phyloP scores from a whole-genome alignment of 2,329 filamentous ascomycete species.

The Diaporthe citriasiana region DNA sequence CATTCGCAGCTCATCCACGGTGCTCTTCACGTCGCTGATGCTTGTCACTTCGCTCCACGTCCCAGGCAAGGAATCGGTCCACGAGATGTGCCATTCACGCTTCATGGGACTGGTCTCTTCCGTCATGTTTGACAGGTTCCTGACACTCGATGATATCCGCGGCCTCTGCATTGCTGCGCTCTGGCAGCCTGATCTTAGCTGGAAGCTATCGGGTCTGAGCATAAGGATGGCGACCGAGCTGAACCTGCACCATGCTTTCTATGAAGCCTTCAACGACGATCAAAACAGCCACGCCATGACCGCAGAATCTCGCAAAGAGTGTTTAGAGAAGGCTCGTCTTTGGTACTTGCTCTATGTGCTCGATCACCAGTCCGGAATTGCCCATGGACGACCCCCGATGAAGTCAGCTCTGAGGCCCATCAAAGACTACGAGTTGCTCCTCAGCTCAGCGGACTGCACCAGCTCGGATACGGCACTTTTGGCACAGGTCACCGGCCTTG shows the following conservation, averaged over 20 bases:
- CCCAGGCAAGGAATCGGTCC: neutral
- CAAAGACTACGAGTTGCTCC: constrained; percentile 12
- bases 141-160: constrained; percentile 3
- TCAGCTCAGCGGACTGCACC: neutral
- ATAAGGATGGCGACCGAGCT: constrained; percentile 20
- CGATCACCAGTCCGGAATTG: constrained; percentile 9
- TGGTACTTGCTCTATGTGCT: constrained; percentile 17
- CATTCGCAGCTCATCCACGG: constrained; percentile 6
- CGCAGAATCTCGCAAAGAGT: neutral
- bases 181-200: constrained; percentile 19
- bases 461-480: neutral
- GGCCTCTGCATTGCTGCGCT: constrained; percentile 15
- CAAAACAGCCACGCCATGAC: constrained; percentile 21
- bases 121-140: constrained; percentile 15
- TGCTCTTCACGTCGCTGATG: neutral
- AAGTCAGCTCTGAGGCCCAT: constrained; percentile 2
- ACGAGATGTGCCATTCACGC: constrained; percentile 15
- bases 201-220: constrained; percentile 1
- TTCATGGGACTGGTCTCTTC: constrained; percentile 27
- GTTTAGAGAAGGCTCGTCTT: constrained; percentile 8
- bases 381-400: constrained; percentile 8
- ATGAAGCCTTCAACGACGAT: constrained; percentile 14
- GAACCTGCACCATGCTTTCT: constrained; percentile 16
- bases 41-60: constrained; percentile 10
- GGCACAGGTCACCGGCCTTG: constrained; percentile 14